phyloP scores from a whole-genome alignment of 768 basidiomycete species.

The Mycena rebaudengoi region DNA sequence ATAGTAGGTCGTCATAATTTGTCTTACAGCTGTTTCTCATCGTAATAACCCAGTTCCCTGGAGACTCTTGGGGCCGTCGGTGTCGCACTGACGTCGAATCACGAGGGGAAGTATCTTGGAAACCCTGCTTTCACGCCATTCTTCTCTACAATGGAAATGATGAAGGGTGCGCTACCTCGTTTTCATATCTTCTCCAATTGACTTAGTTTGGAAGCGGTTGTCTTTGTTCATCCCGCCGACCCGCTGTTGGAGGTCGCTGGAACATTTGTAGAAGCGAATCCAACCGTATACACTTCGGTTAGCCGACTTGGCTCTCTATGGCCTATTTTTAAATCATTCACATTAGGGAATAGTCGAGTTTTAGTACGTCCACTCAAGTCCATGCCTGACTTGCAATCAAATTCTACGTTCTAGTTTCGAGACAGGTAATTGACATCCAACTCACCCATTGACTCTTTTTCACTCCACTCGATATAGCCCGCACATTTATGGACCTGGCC shows the following conservation, averaged over 20 bases:
- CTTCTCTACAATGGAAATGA: constrained; percentile 2
- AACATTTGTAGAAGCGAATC: constrained; percentile 1
- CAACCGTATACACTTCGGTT: constrained; percentile 4
- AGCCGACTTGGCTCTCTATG: background rate
- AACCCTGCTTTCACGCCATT: constrained; percentile 5
- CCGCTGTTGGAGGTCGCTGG: constrained; percentile 4
- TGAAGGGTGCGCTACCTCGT: background rate
- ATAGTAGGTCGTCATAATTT: background rate
- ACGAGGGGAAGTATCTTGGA: constrained; percentile 20
- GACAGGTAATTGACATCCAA: background rate
- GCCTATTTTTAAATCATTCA: background rate
- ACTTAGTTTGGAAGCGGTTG: constrained; percentile 4
- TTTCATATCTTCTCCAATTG: background rate
- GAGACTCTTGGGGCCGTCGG: constrained; percentile 10
- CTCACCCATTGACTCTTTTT: background rate
- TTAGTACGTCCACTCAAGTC: constrained; percentile 12
- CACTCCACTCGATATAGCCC: background rate
- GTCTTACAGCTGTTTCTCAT: background rate
- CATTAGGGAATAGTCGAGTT: constrained; percentile 8
- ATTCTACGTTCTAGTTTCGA: constrained; percentile 7
- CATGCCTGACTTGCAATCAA: background rate
- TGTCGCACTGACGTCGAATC: constrained; percentile 18
- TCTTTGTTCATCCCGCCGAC: constrained; percentile 11
- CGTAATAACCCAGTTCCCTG: background rate
- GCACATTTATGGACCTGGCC: constrained; percentile 16